Base-by-base conservation (phyloP, 2,329 filamentous ascomycete genomes). In the Penicillium psychrosexuale region DNA sequence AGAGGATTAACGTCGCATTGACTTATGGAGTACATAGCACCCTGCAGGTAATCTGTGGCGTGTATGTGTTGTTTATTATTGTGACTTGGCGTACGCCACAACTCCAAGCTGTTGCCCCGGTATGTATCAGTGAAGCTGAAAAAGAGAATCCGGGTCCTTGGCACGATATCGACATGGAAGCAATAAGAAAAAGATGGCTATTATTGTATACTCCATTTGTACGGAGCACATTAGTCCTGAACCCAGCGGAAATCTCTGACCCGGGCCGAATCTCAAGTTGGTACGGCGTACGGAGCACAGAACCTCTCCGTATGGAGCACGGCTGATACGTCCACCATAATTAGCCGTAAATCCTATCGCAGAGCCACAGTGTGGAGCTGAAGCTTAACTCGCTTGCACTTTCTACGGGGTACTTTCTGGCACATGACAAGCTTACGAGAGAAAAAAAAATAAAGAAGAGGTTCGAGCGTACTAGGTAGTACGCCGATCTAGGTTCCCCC, bases 241-340 rank as follows among this genome's bases (percentile, higher is more conserved):
- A 51, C 34, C 43, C 33, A 59, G 45, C 48, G 53, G 55, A 46
- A 24, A 49, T 38, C 45, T 47, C 31, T 49, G 30, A 52, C 42
- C 52, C 54, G 60, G 60, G 47, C 61, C 58, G 58, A 63, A 55
- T 61, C 56, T 48, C 47, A 57, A 53, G 58, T 39, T 31, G 27
- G 7, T 8, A 48, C 24, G 11, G 11, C 42, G 19, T 22, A 22
- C 19, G 19, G 31, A 34, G 7, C 5, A 48, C n/a, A 8, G 12
- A 36, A 28, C 8, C 46, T 19, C 46, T 19, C 46, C 46, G 24
- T 37, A 19, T 13, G 3, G 30, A 17, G 22, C 11, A 37, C 33
- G 39, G 31, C 11, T 11, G 19, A 42, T 36, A 44, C 37, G 47
- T 31, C 43, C 31, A 55, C 37, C 30, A 17, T 47, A 17, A 30